Percentiles rank a stretch among this genome's conserved stretches.
Conservation (phyloP, 1,284 basidiomycete genomes). For the Boletus mariae region DNA sequence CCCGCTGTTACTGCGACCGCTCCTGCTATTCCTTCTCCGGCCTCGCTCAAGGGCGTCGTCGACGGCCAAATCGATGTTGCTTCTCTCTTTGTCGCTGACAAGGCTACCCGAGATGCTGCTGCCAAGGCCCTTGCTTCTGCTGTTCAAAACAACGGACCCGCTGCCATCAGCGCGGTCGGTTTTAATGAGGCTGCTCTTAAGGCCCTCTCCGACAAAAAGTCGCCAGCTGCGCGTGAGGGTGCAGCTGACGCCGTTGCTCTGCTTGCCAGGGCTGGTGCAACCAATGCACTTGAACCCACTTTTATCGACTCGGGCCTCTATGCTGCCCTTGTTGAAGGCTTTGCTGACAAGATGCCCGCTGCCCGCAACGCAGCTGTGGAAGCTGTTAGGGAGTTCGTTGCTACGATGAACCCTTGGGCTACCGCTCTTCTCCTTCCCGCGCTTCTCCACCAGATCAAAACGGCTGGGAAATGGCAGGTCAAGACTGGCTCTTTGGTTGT, state of each 20-base stretch:
- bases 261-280: slow-evolving; percentile 75
- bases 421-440: slow-evolving; percentile 82
- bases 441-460: slow-evolving; percentile 92
- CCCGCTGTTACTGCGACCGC: slow-evolving; percentile 62
- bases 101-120: slow-evolving; percentile 68
- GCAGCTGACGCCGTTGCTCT: slow-evolving; percentile 71
- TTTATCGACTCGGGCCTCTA: slow-evolving; percentile 86
- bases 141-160: slow-evolving; percentile 84
- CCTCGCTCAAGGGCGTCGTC: slow-evolving; percentile 62
- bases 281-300: slow-evolving; percentile 85
- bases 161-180: slow-evolving; percentile 73
- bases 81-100: slow-evolving; percentile 71
- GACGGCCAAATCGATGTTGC: slow-evolving; percentile 61
- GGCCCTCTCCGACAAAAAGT: slow-evolving; percentile 90
- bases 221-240: slow-evolving; percentile 80
- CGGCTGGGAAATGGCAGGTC: slow-evolving; percentile 98
- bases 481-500: slow-evolving; percentile 88
- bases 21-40: slow-evolving; percentile 48
- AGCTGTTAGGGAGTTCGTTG: slow-evolving; percentile 78
- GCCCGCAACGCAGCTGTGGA: slow-evolving; percentile 83
- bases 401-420: slow-evolving; percentile 90
- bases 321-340: slow-evolving; percentile 83
- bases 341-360: slow-evolving; percentile 89
- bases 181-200: slow-evolving; percentile 82
- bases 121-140: slow-evolving; percentile 68